Conservation (phyloP, 495 filamentous ascomycete species). For the Melanomma pulvis-pyrius region DNA sequence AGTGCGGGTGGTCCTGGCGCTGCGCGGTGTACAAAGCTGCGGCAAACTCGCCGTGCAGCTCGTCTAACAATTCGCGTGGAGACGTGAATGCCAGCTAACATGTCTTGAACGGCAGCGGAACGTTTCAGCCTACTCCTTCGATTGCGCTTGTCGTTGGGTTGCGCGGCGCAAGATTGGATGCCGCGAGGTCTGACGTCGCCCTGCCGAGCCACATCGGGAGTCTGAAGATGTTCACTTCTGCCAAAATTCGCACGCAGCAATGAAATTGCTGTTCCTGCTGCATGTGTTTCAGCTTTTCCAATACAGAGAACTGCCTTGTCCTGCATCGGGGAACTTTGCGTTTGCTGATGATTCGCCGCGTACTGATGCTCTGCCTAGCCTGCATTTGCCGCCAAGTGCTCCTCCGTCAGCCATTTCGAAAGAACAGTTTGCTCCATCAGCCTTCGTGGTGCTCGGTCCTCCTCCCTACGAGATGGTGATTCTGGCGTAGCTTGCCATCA, state of each 20-base stretch:
- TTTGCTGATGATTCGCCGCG: neutral
- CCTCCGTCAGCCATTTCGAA: neutral
- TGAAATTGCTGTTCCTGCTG: neutral
- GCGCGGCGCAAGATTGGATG: neutral
- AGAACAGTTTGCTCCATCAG: neutral
- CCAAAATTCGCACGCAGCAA: neutral
- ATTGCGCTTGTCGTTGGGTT: neutral
- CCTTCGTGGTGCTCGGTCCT: neutral
- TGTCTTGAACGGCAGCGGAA: neutral
- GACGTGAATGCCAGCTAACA: neutral
- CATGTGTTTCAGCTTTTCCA: neutral
- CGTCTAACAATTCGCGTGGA: neutral
- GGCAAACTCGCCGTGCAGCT: neutral
- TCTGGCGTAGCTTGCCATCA: neutral
- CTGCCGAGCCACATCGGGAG: neutral
- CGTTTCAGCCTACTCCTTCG: neutral
- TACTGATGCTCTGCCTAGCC: neutral
- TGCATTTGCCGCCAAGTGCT: neutral
- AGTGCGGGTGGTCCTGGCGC: neutral
- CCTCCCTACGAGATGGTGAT: neutral
- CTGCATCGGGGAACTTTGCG: neutral
- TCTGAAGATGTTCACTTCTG: neutral
- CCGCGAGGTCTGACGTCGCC: too few species aligned
- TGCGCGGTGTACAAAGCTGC: neutral
- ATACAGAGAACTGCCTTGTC: neutral